Percentiles rank a stretch among this genome's conserved stretches.
These are phyloP conservation scores for Erigeron philadelphicus DNA, from an alignment of 140 eudicot species.

Conservation along the genomic window DNA sequence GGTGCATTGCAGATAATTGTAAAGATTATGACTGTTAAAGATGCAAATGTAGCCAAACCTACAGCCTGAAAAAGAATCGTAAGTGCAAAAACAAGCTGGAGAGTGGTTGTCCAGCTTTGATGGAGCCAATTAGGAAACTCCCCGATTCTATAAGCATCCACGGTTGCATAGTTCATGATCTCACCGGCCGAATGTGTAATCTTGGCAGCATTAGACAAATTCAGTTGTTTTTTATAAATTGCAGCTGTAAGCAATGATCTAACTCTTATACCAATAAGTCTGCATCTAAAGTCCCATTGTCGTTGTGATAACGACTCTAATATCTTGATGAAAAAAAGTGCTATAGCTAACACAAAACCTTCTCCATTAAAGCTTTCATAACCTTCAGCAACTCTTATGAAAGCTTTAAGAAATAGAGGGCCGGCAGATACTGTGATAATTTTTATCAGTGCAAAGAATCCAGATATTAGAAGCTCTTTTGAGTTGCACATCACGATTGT, in stretches of 20 bases:
- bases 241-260: constrained; percentile 79
- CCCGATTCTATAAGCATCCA: constrained; percentile 85
- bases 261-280: constrained; percentile 71
- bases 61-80: constrained; percentile 64
- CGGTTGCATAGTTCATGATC: constrained; percentile 79
- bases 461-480: constrained; percentile 67
- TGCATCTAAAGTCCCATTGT: constrained; percentile 83
- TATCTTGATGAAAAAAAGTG: constrained; percentile 59
- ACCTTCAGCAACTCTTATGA: constrained; percentile 86
- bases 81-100: constrained; percentile 74
- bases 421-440: constrained; percentile 76
- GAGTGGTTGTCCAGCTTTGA: constrained; percentile 82
- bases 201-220: constrained; percentile 69
- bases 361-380: constrained; percentile 54
- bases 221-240: constrained; percentile 70
- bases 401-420: constrained; percentile 84
- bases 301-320: constrained; percentile 78
- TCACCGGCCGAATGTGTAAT: constrained; percentile 77
- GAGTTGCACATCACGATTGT: constrained; percentile 60
- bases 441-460: constrained; percentile 75
- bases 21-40: constrained; percentile 59
- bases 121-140: constrained; percentile 91
- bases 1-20: constrained; percentile 82
- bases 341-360: constrained; percentile 55
- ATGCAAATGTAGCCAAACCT: constrained; percentile 79